Evolutionary conservation across 352 stramenopile genomes (phyloP), one percentile per base, ranked within the genome.

Genomic region (Phytopythium litorale): DNA sequence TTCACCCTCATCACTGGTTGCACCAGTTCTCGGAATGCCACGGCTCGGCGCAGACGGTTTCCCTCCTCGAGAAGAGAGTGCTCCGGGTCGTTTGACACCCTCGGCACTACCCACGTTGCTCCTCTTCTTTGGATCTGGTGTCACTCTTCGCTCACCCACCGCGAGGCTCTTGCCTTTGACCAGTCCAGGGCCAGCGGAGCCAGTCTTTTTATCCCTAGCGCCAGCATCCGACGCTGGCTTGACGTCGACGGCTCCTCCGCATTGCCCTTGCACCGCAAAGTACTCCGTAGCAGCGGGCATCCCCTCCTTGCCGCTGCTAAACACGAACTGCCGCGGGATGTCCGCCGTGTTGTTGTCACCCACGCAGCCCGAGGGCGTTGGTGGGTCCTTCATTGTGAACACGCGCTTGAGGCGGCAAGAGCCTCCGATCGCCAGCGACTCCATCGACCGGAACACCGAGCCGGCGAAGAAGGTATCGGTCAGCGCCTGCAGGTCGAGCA

Each of bases 311-410:
- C 38, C 15, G 28, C 38, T 43, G 40, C 55, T 60, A 62, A 91
- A 88, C 11, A 81, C 53, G n/a, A 91, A 92, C 46, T 89, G 79
- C 28, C 71, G 71, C 1, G 81, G 82, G n/a, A 91, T 88, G 19
- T 86, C 78, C 12, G n/a, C 23, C 71, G 76, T 62, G 62, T 61
- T 57, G 15, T 0, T 15, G 7, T 25, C 70, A 51, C 11, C 48
- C 25, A 38, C 48, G 60, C 33, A 70, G 65, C 55, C 28, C 15
- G 67, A 68, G 33, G 71, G 67, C 30, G 51, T 58, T 0, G 87
- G 87, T 9, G 81, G 79, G 38, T 96, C 84, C 48, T 94, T 96
- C 76, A 92, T 91, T 7, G 86, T 94, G 62, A 96, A 96, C 40
- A 96, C 72, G 7, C 83, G 79, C 63, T 92, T 91, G 19, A 95